Percentiles rank a stretch among this genome's conserved stretches.
Evolutionary conservation across 345 rosid genomes (phyloP).

Genomic region (Adansonia digitata): DNA sequence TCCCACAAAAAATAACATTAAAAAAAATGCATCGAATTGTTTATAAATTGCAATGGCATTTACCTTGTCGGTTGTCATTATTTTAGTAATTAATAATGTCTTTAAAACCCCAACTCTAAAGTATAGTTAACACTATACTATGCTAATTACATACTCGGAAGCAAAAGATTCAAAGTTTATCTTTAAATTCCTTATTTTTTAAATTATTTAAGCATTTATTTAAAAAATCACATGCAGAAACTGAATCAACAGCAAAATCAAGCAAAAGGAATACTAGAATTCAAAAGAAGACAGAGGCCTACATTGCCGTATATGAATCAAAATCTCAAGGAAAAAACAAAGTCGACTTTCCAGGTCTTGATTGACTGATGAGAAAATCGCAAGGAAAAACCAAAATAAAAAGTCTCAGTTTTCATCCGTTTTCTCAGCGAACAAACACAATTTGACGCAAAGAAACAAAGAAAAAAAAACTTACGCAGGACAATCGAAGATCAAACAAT

Average conservation of each 20-base stretch:
- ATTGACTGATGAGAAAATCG: not conserved
- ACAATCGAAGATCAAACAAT: not conserved
- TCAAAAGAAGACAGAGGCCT: not conserved
- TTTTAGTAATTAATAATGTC: not conserved
- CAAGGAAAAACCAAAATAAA: not conserved
- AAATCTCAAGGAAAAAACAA: not conserved
- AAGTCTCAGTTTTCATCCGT: not conserved
- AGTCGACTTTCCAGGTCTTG: not conserved
- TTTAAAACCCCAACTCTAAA: not conserved
- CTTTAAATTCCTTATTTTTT: not conserved
- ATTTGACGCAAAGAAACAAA: not conserved
- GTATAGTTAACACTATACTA: not conserved
- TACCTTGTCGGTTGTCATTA: not conserved
- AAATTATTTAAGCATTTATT: not conserved
- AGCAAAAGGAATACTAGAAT: not conserved
- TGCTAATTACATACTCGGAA: not conserved
- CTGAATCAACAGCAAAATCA: not conserved
- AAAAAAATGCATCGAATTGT: not conserved
- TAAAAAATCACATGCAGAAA: not conserved
- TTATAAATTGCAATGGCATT: not conserved
- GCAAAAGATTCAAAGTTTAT: not conserved
- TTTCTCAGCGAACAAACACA: slow-evolving; percentile 9
- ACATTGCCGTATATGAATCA: slow-evolving; percentile 3
- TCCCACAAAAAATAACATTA: not conserved
- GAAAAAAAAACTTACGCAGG: not conserved